These are phyloP conservation scores for Achaetomium macrosporum DNA, from an alignment of 2,329 filamentous ascomycete genomes.

Conservation along the genomic window DNA sequence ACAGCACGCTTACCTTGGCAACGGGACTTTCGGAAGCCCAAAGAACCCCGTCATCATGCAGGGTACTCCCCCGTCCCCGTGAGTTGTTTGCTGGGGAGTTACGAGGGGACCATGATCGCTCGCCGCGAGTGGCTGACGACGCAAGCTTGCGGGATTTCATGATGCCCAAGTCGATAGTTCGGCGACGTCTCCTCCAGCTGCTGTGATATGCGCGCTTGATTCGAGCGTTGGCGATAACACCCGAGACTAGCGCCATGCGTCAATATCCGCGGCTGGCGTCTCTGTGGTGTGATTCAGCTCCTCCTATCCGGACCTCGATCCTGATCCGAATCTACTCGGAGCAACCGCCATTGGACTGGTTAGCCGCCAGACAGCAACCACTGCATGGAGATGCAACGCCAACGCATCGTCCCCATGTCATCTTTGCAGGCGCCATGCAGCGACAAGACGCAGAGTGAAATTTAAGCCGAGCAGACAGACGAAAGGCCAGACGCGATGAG, in stretches of 20 bases:
- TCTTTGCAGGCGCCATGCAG: slow-evolving; percentile 9
- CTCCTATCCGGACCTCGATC: neutral
- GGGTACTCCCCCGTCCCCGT: neutral
- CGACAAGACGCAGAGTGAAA: neutral
- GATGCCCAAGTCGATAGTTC: neutral
- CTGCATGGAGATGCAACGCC: slow-evolving; percentile 7
- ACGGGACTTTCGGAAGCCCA: slow-evolving; percentile 10
- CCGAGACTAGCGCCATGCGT: slow-evolving; percentile 8
- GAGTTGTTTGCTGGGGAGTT: neutral
- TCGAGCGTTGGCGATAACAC: neutral
- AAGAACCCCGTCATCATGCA: neutral
- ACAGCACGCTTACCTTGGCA: slow-evolving; percentile 13
- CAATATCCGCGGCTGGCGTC: slow-evolving; percentile 7
- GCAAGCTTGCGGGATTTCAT: neutral
- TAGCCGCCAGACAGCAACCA: slow-evolving; percentile 20
- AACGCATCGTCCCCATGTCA: no score
- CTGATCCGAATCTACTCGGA: neutral
- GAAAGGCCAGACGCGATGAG: neutral
- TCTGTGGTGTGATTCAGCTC: slow-evolving; percentile 6
- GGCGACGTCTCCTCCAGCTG: neutral
- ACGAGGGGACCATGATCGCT: neutral
- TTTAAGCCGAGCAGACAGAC: neutral
- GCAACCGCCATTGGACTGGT: slow-evolving; percentile 8
- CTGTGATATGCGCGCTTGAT: slow-evolving; percentile 13
- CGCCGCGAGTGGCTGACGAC: neutral